Conservation (phyloP, 441 rosid genomes). For the Dalechampia spathulata region DNA sequence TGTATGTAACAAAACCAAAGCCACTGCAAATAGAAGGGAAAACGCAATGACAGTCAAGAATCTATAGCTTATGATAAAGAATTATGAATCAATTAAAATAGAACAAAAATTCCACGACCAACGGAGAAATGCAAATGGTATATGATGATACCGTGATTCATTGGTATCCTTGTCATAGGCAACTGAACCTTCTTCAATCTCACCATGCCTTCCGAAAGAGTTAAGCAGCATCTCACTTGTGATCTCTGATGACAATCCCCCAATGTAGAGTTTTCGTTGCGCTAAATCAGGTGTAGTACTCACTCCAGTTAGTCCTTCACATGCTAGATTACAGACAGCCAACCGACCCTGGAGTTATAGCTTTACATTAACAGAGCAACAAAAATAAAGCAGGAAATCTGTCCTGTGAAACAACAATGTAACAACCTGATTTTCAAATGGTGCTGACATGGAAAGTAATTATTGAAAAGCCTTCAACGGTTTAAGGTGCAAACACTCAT, state of each 20-base stretch:
- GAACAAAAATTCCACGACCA: no score
- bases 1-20: constrained; percentile 66
- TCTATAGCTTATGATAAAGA: no score
- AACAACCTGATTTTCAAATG: background rate
- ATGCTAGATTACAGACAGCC: constrained; percentile 53
- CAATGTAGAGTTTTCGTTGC: constrained; percentile 58
- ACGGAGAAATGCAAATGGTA: no score
- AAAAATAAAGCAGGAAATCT: background rate
- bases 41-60: no score
- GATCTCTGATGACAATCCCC: constrained; percentile 51
- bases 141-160: constrained; percentile 59
- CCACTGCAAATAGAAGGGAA: constrained; percentile 32
- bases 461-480: no score
- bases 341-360: constrained; percentile 43
- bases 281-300: constrained; percentile 37
- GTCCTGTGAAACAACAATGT: no score
- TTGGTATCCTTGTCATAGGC: constrained; percentile 61
- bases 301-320: constrained; percentile 47
- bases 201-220: constrained; percentile 44
- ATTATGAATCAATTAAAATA: no score
- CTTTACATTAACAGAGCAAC: background rate
- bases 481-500: no score
- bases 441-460: no score
- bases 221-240: constrained; percentile 49
- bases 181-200: constrained; percentile 61